Conservation (phyloP, 225 moss, liverwort and hornwort genomes). For the Physcomitrium patens region DNA sequence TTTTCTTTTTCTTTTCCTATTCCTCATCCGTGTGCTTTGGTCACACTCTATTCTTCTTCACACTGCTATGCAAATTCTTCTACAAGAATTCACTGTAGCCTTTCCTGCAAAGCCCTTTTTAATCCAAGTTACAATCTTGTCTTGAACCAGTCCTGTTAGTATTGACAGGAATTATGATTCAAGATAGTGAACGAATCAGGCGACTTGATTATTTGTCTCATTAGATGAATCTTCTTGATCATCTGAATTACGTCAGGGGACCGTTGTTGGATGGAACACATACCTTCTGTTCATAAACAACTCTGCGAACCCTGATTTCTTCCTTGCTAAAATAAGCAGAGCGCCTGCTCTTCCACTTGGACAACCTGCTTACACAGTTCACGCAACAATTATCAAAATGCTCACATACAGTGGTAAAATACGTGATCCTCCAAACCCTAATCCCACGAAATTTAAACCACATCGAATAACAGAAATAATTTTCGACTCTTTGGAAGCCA, state of each 20-base stretch:
- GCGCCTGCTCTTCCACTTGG: constrained; percentile 47
- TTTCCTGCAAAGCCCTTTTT: constrained; percentile 33
- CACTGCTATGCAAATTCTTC: constrained; percentile 7
- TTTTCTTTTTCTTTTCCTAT: too few species aligned
- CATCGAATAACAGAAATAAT: not conserved
- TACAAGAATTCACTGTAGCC: constrained; percentile 16
- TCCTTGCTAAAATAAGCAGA: constrained; percentile 71
- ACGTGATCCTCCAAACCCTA: constrained; percentile 5
- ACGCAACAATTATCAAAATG: constrained; percentile 13
- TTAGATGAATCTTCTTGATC: not conserved
- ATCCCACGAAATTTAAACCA: not conserved
- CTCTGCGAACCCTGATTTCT: constrained; percentile 90
- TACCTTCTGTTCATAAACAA: constrained; percentile 85
- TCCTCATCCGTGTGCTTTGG: constrained; percentile 20
- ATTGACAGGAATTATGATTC: constrained; percentile 11
- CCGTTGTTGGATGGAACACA: constrained; percentile 17
- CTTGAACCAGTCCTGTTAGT: constrained; percentile 30
- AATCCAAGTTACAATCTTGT: constrained; percentile 32
- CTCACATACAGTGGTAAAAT: constrained; percentile 8
- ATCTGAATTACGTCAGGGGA: not conserved
- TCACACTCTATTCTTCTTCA: constrained; percentile 27
- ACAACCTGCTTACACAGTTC: constrained; percentile 34
- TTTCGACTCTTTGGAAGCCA: not conserved
- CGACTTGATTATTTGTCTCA: not conserved
- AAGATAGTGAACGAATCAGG: constrained; percentile 1